Percentiles rank a stretch among this genome's conserved stretches.
These are phyloP conservation scores for Xylaria polymorpha DNA, from an alignment of 2,329 filamentous ascomycete genomes.

Conservation along the genomic window DNA sequence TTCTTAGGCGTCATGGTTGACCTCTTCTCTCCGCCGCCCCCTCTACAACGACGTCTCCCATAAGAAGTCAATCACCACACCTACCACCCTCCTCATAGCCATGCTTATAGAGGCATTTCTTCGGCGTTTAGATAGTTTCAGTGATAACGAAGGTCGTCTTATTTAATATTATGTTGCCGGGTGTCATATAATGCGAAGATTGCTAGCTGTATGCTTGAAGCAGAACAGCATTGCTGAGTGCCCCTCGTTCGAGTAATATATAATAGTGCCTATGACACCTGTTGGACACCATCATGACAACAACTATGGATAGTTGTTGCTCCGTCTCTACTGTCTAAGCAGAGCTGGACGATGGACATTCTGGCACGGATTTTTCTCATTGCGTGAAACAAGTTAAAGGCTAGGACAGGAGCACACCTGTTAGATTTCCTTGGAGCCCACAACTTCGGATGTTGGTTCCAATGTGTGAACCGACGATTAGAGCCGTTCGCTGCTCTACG, in stretches of 20 bases:
- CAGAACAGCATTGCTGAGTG: neutral
- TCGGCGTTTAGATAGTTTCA: neutral
- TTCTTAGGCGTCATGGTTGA: neutral
- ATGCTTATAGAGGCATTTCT: neutral
- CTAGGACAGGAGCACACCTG: neutral
- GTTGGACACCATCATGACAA: slow-evolving; percentile 1
- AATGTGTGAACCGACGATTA: neutral
- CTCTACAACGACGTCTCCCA: neutral
- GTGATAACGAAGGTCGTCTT: neutral
- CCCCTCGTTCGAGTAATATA: slow-evolving; percentile 1
- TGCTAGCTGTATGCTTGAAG: neutral
- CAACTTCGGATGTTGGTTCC: neutral
- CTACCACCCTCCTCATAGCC: neutral
- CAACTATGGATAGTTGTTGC: neutral
- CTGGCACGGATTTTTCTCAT: neutral
- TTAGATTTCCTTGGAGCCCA: neutral
- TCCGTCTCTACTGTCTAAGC: neutral
- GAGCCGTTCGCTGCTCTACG: neutral
- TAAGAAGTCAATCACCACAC: neutral
- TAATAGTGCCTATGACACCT: neutral
- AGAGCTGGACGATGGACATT: neutral
- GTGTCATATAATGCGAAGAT: slow-evolving; percentile 18
- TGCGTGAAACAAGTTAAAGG: neutral
- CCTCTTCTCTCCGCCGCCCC: too few relatives aligned
- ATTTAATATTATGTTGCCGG: slow-evolving; percentile 14